Evolutionary conservation across 2,329 filamentous ascomycete genomes (phyloP).

Genomic region (Alternaria arborescens): DNA sequence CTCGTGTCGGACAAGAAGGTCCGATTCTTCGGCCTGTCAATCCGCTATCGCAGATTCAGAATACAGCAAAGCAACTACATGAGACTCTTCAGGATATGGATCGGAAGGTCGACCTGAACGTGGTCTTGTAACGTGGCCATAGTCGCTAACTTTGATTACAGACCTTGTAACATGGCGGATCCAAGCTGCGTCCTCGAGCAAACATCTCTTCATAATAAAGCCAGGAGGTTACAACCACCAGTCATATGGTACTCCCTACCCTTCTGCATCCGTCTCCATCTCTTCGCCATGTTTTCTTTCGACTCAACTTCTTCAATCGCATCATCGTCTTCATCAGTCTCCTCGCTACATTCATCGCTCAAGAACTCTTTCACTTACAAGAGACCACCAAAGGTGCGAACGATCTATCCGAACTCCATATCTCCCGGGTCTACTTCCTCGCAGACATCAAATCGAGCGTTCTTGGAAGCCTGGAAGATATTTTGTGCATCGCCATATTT

Average conservation of each 20-base stretch:
- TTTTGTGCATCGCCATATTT: not conserved
- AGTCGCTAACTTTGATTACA: not conserved
- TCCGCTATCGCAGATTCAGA: not conserved
- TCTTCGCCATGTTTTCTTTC: not conserved
- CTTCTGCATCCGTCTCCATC: not conserved
- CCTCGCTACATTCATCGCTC: not conserved
- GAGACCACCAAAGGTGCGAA: not conserved
- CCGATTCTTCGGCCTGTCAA: slow-evolving; percentile 5
- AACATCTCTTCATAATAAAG: not conserved
- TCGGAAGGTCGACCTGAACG: not conserved
- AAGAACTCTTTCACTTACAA: not conserved
- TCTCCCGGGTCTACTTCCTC: not conserved
- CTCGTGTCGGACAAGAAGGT: slow-evolving; percentile 3
- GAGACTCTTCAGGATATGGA: not conserved
- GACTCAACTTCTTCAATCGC: not conserved
- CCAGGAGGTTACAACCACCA: too few relatives aligned
- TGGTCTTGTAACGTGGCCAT: not conserved
- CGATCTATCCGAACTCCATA: not conserved
- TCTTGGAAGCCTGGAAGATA: not conserved
- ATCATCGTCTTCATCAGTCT: not conserved
- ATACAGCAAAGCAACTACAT: not conserved
- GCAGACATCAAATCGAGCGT: not conserved
- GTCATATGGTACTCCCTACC: not conserved
- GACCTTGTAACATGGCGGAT: not conserved
- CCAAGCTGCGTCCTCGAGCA: not conserved